phyloP scores from a whole-genome alignment of 1,139 yeast genomes.

The Eremothecium sinecaudum region DNA sequence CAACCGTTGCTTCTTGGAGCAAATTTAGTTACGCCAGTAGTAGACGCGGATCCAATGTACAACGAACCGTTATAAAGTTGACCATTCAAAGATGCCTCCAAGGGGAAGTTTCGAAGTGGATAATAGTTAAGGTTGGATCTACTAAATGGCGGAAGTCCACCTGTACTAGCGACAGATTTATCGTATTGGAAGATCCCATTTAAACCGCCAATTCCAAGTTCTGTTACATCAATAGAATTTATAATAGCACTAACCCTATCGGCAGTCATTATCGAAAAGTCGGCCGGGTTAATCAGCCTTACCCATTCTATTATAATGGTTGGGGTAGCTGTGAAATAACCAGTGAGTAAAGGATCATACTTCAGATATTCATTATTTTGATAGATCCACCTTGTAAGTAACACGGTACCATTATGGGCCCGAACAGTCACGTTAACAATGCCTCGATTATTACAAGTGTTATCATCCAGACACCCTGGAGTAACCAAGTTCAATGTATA shows the following conservation, averaged over 20 bases:
- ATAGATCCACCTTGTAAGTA: constrained; percentile 41
- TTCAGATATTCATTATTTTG: constrained; percentile 77
- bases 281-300: constrained; percentile 28
- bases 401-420: constrained; percentile 35
- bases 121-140: constrained; percentile 59
- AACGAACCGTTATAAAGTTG: constrained; percentile 20
- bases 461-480: constrained; percentile 74
- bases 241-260: constrained; percentile 56
- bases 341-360: constrained; percentile 68
- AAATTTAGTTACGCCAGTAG: constrained; percentile 21
- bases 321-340: constrained; percentile 56
- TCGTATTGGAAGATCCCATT: constrained; percentile 82
- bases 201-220: constrained; percentile 34
- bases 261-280: constrained; percentile 47
- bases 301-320: constrained; percentile 40
- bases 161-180: constrained; percentile 27
- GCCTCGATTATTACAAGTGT: constrained; percentile 63
- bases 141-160: constrained; percentile 36
- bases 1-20: constrained; percentile 8
- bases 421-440: constrained; percentile 66
- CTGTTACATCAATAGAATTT: constrained; percentile 40
- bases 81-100: constrained; percentile 24
- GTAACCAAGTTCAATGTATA: constrained; percentile 68
- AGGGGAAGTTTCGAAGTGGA: constrained; percentile 40
- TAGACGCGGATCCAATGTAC: constrained; percentile 17